Evolutionary conservation across 306 rosid species (phyloP).

Genomic region (Trifolium subterraneum): DNA sequence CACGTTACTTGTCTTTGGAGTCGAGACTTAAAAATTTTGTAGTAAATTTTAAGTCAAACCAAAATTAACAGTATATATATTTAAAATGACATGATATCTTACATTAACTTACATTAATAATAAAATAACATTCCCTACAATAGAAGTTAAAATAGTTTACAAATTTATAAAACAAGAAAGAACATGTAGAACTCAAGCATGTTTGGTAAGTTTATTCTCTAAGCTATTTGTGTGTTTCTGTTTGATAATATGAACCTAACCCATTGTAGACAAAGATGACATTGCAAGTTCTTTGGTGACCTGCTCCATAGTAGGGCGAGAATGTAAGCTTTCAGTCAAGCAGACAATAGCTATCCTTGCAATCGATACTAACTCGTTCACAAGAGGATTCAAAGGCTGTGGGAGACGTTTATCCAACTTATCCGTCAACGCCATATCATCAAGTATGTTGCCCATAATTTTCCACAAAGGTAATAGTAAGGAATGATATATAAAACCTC

Average conservation of each 20-base stretch:
- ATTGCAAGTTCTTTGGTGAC: neutral
- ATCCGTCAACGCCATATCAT: neutral
- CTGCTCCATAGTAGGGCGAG: slow-evolving; percentile 40
- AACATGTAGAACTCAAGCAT: neutral
- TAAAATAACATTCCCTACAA: neutral
- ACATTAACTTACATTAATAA: too few species aligned
- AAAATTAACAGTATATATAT: too few species aligned
- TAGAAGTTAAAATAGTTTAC: neutral
- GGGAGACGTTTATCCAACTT: slow-evolving; percentile 30
- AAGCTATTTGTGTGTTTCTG: neutral
- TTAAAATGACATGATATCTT: too few species aligned
- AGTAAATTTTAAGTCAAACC: too few species aligned
- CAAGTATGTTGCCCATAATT: neutral
- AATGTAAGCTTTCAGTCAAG: neutral
- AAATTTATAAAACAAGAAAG: neutral
- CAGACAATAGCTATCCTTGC: slow-evolving; percentile 1
- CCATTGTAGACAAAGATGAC: neutral
- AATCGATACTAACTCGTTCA: neutral
- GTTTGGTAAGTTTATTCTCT: neutral
- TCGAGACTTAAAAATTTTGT: too few species aligned
- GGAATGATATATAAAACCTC: neutral
- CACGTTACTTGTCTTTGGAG: too few species aligned
- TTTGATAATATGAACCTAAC: neutral
- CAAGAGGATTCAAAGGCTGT: neutral
- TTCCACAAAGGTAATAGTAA: neutral